phyloP scores from a whole-genome alignment of 805 yeast species.

The Cyberlindnera xishuangbannaensis region DNA sequence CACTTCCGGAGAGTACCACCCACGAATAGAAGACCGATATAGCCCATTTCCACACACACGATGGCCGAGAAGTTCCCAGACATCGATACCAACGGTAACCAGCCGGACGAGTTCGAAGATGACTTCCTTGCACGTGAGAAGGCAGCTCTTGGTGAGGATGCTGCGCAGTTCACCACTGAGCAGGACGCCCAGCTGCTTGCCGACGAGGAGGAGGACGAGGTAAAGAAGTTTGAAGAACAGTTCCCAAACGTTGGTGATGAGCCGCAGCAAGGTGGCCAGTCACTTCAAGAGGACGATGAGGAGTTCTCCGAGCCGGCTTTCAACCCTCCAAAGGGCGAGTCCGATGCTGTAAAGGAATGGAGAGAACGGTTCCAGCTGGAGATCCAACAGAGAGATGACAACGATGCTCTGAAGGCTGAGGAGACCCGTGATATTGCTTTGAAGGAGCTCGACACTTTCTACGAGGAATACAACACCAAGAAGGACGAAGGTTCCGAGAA shows the following conservation, averaged over 20 bases:
- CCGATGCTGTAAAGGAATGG: constrained; percentile 71
- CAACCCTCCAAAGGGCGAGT: constrained; percentile 33
- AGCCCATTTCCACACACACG: constrained; percentile 3
- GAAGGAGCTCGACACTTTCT: constrained; percentile 83
- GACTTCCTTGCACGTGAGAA: constrained; percentile 68
- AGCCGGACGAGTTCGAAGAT: constrained; percentile 28
- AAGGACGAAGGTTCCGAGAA: constrained; percentile 62
- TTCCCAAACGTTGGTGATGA: constrained; percentile 51
- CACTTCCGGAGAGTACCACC: no score
- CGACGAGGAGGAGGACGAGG: constrained; percentile 35
- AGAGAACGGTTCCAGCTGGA: constrained; percentile 73
- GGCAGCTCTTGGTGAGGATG: constrained; percentile 48
- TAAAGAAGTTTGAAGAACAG: constrained; percentile 57
- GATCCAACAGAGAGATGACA: constrained; percentile 72
- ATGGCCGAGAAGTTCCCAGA: constrained; percentile 81
- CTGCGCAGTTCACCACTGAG: constrained; percentile 62
- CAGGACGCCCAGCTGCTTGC: constrained; percentile 46
- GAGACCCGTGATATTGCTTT: constrained; percentile 73
- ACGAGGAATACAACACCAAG: constrained; percentile 83
- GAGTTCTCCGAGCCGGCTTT: constrained; percentile 32
- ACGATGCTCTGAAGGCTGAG: constrained; percentile 54
- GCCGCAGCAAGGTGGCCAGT: no score
- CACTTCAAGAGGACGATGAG: constrained; percentile 33
- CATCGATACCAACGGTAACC: constrained; percentile 37
- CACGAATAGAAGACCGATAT: no score